Evolutionary conservation across 1,139 yeast genomes (phyloP).

Genomic region (Saccharomycopsis phalli): DNA sequence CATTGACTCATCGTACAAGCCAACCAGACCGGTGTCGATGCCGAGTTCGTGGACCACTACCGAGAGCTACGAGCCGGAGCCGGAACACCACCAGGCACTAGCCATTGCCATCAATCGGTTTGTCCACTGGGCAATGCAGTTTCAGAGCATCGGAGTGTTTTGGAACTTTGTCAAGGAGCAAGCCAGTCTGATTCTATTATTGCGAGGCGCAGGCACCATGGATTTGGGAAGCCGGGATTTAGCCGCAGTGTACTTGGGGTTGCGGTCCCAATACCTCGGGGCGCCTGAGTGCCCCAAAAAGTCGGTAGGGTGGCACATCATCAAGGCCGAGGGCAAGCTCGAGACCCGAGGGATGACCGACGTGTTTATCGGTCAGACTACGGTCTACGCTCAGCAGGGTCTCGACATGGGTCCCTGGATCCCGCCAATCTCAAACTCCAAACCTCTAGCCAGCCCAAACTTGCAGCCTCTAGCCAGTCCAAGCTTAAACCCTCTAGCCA

Average conservation of each 20-base stretch:
- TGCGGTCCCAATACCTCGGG: neutral
- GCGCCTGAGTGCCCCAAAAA: neutral
- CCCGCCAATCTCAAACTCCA: no score
- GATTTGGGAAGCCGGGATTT: no score
- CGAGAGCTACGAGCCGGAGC: neutral
- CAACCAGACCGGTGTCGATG: neutral
- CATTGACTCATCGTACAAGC: neutral
- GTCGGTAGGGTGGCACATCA: neutral
- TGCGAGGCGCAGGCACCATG: no score
- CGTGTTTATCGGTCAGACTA: no score
- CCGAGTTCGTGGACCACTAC: neutral
- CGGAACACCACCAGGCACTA: neutral
- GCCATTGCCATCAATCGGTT: constrained; percentile 2
- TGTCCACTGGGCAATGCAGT: constrained; percentile 3
- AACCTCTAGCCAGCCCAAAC: no score
- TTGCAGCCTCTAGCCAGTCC: no score
- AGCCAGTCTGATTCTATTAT: neutral
- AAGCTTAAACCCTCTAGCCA: no score
- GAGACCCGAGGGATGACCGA: no score
- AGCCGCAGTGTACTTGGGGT: neutral
- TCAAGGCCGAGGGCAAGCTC: neutral
- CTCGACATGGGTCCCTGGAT: no score
- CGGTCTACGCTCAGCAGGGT: no score
- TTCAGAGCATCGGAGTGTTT: neutral
- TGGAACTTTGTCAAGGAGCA: constrained; percentile 6